Base-by-base conservation (phyloP, 2,329 filamentous ascomycete species). In the Elsinoe arachidis region DNA sequence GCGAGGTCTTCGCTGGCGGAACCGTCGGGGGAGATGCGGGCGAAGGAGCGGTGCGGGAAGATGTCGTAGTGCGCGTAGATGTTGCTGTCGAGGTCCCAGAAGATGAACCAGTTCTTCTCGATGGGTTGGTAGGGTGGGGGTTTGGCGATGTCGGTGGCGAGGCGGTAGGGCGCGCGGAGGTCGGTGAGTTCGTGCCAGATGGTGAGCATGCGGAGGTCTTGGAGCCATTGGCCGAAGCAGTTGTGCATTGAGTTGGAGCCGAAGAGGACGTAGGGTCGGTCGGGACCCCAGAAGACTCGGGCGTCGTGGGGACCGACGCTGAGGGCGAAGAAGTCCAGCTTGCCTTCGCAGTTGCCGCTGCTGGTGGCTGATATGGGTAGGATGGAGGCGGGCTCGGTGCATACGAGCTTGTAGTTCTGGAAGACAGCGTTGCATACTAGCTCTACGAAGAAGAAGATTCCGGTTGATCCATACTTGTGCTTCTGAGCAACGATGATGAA, bases 41-140 rank as follows among this genome's bases (percentile, higher is more conserved):
- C 74, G 62, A 82, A 83, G 0, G 69, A 70, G 0, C 81, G 76
- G 15, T 69, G 69, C 0, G 80, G 80, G 0, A 64, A 62, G 1
- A 82, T 64, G 60, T 83, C 79, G 64, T 82, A 76, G 64, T 84
- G 80, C 1, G 73, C 71, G 63, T 81, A 81, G 52, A 74, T 67
- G 17, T 72, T 64, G 4, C 73, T 74, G 0, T 69, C 58, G 0
- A 60, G 58, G 60, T 82, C 80, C 81, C 81, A 84, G 69, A 84
- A 84, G 2, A 80, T 59, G 61, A 84, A 84, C 72, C 75, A 85
- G 63, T 85, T 84, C 74, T 84, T 84, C 68, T 85, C 81, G 23
- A 83, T 63, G 0, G 62, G 35, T 2, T 65, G 63, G 62, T 70
- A 77, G 0, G 77, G 74, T 1, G 62, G 58, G 0, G 79, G 80